phyloP scores from a whole-genome alignment of 306 rosid genomes.

The Crotalaria pallida region DNA sequence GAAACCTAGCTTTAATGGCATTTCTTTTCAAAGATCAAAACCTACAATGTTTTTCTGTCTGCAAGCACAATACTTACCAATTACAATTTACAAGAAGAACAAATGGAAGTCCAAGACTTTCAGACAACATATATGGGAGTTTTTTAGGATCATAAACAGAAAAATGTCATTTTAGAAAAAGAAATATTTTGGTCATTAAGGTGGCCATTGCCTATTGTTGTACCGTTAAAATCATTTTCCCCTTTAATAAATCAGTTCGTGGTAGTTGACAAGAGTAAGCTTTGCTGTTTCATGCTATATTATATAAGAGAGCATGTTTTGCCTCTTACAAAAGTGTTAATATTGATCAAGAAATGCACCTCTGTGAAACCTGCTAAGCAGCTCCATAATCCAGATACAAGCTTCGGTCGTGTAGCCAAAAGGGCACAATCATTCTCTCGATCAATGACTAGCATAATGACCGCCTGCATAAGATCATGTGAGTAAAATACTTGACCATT shows the following conservation, averaged over 20 bases:
- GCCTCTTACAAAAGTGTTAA: conserved; percentile 12
- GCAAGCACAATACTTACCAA: neutral
- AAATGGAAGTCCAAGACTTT: conserved; percentile 3
- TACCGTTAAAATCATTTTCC: neutral
- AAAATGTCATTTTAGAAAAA: neutral
- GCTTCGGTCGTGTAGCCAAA: conserved; percentile 53
- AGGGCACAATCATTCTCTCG: conserved; percentile 74
- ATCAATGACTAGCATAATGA: conserved; percentile 90
- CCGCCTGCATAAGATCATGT: conserved; percentile 52
- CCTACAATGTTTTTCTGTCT: neutral
- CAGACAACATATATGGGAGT: neutral
- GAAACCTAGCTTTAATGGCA: conserved; percentile 8
- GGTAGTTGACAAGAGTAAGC: neutral
- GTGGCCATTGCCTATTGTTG: neutral
- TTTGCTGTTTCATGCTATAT: neutral
- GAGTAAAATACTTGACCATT: conserved; percentile 12
- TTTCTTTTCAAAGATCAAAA: neutral
- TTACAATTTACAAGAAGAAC: neutral
- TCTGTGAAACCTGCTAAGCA: conserved; percentile 91
- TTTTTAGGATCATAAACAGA: neutral
- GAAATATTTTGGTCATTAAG: neutral
- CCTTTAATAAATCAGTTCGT: neutral
- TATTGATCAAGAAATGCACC: conserved; percentile 39
- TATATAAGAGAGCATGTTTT: neutral
- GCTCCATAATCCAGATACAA: conserved; percentile 65